Percentiles rank a stretch among this genome's conserved stretches.
Conservation (phyloP, 805 yeast genomes). For the Candida railenensis region DNA sequence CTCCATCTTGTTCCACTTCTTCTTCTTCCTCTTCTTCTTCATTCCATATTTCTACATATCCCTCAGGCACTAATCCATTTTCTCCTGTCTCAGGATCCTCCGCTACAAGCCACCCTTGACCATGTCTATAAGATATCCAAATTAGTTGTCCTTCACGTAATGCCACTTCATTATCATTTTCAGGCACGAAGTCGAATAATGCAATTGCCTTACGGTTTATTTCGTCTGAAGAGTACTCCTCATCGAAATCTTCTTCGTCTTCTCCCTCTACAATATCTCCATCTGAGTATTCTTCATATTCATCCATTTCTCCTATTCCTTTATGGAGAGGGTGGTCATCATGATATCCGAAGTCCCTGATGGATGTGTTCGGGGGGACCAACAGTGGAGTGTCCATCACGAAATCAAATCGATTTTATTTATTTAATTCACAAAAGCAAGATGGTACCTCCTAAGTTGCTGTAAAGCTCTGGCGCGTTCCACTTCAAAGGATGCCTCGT, state of each 20-base stretch:
- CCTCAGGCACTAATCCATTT: conserved; percentile 94
- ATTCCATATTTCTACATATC: conserved; percentile 65
- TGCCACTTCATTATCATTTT: conserved; percentile 87
- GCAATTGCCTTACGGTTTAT: conserved; percentile 71
- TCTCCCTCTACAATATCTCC: conserved; percentile 12
- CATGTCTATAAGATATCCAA: conserved; percentile 87
- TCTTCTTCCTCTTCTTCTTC: conserved; percentile 25
- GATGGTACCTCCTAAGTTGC: too few species aligned
- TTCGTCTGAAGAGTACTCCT: conserved; percentile 25
- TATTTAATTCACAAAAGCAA: too few species aligned
- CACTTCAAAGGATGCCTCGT: background rate
- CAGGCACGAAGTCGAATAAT: conserved; percentile 85
- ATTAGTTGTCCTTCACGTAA: conserved; percentile 78
- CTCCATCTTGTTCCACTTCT: conserved; percentile 12
- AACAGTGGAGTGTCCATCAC: conserved; percentile 1
- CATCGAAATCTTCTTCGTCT: conserved; percentile 8
- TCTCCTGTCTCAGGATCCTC: conserved; percentile 71
- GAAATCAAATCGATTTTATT: too few species aligned
- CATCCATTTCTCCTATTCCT: conserved; percentile 37
- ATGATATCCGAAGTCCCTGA: conserved; percentile 83
- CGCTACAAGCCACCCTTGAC: conserved; percentile 98
- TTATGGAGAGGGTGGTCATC: conserved; percentile 66
- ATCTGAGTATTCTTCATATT: conserved; percentile 5
- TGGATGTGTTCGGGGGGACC: conserved; percentile 35
- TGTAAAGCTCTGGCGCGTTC: background rate